Evolutionary conservation across 2,329 filamentous ascomycete genomes (phyloP).

Genomic region (Teratosphaeriaceae sp.): DNA sequence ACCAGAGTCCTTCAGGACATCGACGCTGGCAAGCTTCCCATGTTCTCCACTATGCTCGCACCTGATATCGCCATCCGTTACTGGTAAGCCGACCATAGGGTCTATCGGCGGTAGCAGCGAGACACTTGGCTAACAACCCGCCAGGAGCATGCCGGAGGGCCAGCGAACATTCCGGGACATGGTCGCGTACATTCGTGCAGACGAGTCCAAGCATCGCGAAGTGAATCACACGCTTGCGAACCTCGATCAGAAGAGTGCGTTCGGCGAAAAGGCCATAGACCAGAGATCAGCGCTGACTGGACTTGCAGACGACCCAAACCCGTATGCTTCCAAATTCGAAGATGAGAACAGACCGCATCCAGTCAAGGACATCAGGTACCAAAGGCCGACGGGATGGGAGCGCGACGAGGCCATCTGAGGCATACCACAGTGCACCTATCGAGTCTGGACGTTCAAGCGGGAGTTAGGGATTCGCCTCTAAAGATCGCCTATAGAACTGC

Average conservation of each 20-base stretch:
- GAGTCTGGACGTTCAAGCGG: slow-evolving; percentile 11
- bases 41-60: slow-evolving; percentile 70
- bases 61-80: slow-evolving; percentile 88
- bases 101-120: too few species aligned
- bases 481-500: too few species aligned
- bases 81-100: slow-evolving; percentile 45
- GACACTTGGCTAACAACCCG: too few species aligned
- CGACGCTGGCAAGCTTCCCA: slow-evolving; percentile 73
- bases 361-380: slow-evolving; percentile 58
- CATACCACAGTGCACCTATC: not conserved
- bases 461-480: not conserved
- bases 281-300: not conserved
- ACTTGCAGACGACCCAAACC: slow-evolving; percentile 67
- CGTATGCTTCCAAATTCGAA: slow-evolving; percentile 79
- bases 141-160: slow-evolving; percentile 73
- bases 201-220: slow-evolving; percentile 73
- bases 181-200: slow-evolving; percentile 81
- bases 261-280: not conserved
- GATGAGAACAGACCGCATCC: slow-evolving; percentile 61
- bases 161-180: slow-evolving; percentile 78
- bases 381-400: slow-evolving; percentile 71
- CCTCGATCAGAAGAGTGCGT: slow-evolving; percentile 59
- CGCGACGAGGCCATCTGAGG: slow-evolving; percentile 64
- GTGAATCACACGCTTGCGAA: slow-evolving; percentile 95
- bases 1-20: slow-evolving; percentile 82